Base-by-base conservation (phyloP, 164 flowering plant genomes). In the Buxus sempervirens region DNA sequence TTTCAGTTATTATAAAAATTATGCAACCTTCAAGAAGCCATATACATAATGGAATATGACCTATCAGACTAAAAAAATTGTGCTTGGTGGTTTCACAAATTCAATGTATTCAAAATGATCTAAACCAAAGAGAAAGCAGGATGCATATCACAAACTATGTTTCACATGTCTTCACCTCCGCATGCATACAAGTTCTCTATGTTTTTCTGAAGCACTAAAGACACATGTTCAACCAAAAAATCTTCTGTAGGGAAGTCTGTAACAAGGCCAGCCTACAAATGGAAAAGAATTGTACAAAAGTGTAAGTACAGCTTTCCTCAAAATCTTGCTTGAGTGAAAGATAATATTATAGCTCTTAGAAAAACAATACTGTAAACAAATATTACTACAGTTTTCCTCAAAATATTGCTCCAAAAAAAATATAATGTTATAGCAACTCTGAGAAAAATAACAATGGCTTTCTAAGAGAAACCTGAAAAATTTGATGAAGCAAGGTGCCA, bases 401-500 rank as follows among this genome's bases (percentile, higher is more conserved):
- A 32, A 26, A 14, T 20, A 0, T 25, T n/a, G 57, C 21, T 15
- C 18, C 25, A 15, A 1, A 18, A 27, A 65, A 65, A 4, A 55
- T 19, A 28, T 24, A 64, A 16, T 7, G 18, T 19, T 32, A 14
- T 27, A 25, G 6, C 28, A 25, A 56, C 42, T 36, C 32, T 9
- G 62, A 59, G 45, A 60, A 8, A 54, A 58, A 19, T 10, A 51
- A 62, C 26, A 54, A 8, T 41, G 23, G 24, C 54, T 36, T 45
- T 45, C 24, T 72, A 15, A 72, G n/a, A 3, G 20, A 61, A 70
- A 96, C 99, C 98, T 96, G 99, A 81, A 92, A 96, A 65, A 88
- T 76, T 74, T 89, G 95, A 79, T 96, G 99, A 75, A 96, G 87
- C 85, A 93, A 67, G 75, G 90, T 89, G 60, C 98, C 99, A 71